Conservation (phyloP, 2,329 filamentous ascomycete genomes). For the Neopestalotiopsis rosae region DNA sequence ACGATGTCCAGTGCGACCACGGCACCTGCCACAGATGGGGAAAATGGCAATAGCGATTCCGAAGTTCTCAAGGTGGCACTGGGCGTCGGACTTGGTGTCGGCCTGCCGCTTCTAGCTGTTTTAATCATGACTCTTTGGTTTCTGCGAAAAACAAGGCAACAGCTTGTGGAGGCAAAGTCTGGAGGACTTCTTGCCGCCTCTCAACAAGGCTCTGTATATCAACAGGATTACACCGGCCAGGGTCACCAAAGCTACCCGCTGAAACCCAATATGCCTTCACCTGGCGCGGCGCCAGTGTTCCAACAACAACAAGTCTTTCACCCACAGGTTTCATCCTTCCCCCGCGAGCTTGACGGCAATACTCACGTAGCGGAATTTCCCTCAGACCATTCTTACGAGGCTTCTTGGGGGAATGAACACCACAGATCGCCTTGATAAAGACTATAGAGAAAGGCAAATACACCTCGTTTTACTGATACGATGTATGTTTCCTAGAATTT, state of each 20-base stretch:
- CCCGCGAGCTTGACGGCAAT: neutral
- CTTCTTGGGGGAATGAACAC: neutral
- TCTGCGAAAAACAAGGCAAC: neutral
- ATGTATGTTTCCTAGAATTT: too few species aligned
- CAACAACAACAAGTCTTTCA: neutral
- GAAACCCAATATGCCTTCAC: neutral
- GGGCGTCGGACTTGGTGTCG: neutral
- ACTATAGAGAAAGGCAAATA: too few species aligned
- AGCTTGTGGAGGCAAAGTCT: neutral
- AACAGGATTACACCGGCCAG: neutral
- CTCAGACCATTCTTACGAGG: neutral
- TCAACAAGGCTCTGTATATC: neutral
- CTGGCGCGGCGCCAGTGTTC: neutral
- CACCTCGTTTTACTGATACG: too few species aligned
- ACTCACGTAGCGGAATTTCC: neutral
- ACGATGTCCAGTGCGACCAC: neutral
- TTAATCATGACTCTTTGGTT: neutral
- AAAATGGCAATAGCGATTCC: neutral
- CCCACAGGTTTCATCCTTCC: neutral
- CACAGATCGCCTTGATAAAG: neutral
- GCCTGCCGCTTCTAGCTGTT: neutral
- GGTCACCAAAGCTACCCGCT: neutral
- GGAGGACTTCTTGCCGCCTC: neutral
- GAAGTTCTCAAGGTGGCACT: neutral
- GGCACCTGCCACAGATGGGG: neutral